These are phyloP conservation scores for Phalaenopsis aphrodite DNA, from an alignment of 106 monocot species.

Conservation along the genomic window DNA sequence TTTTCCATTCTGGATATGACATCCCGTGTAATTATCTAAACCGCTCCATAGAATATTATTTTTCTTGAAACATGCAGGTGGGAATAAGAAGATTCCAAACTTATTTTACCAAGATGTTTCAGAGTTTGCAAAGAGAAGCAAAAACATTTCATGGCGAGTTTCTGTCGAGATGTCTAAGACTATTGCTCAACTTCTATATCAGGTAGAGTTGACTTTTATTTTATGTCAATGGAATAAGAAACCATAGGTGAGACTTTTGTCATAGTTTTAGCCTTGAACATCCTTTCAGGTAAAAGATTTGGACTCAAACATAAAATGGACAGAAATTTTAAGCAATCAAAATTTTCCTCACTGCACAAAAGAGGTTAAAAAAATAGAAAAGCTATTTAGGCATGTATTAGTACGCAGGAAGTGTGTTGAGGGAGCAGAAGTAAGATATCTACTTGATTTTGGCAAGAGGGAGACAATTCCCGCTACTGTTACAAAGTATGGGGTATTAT, in stretches of 20 bases:
- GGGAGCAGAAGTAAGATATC: constrained; percentile 60
- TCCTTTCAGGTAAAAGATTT: constrained; percentile 78
- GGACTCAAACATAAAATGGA: constrained; percentile 74
- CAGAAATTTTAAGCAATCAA: constrained; percentile 48
- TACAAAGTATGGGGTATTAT: constrained; percentile 58
- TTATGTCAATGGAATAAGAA: background rate
- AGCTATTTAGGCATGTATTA: constrained; percentile 50
- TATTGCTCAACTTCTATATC: constrained; percentile 58
- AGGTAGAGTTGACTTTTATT: constrained; percentile 21
- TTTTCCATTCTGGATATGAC: background rate
- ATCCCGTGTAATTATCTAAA: background rate
- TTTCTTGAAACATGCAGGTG: constrained; percentile 57
- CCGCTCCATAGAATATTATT: constrained; percentile 7
- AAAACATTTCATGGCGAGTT: constrained; percentile 76
- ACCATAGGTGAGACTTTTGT: background rate
- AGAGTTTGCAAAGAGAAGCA: constrained; percentile 73
- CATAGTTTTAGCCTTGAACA: background rate
- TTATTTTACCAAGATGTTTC: constrained; percentile 67
- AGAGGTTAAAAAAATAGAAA: constrained; percentile 48
- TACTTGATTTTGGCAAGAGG: constrained; percentile 90
- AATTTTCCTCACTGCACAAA: constrained; percentile 32
- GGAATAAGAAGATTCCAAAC: constrained; percentile 63
- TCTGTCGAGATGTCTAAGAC: constrained; percentile 81
- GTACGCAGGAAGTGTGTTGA: constrained; percentile 59
- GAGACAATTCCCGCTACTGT: constrained; percentile 64